Evolutionary conservation across 371 early-diverging fungal genomes (phyloP), one percentile per base, ranked within the genome.

Genomic region (Saksenaea vasiformis): DNA sequence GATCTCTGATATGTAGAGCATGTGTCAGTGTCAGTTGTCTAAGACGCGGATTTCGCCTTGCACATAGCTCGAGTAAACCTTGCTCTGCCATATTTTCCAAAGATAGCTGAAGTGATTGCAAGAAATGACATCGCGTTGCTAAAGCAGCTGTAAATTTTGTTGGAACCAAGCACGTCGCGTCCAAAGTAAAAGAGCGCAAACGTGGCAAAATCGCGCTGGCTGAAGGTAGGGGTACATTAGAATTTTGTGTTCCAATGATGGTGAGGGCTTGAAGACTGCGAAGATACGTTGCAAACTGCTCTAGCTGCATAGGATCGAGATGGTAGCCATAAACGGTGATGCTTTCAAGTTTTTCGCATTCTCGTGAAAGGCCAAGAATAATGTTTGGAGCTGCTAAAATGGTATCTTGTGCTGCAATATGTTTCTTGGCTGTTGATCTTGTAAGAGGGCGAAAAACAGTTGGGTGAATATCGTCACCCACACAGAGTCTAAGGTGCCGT

Each of bases 311-410:
- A 1, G 72, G 60, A 1, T 67, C 38, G 0, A 83, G 17, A 0
- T 59, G n/a, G 71, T 74, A 77, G 5, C 83, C 83, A 57, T 83
- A 83, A 13, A 78, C 68, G 5, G 67, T 64, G 1, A 80, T 26
- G 1, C 51, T 34, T 17, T 57, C 44, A 5, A 80, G 28, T 1
- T 73, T 72, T 27, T 82, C 80, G 56, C 83, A 82, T 0, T 56
- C 56, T 5, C 59, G 64, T 11, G 57, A 62, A 13, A 82, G 38
- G 14, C 43, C 10, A 1, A 61, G 26, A 1, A 75, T 70, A 9
- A 77, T 26, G 0, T 57, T n/a, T 0, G 70, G 66, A n/a, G 68
- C 54, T 5, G 66, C 47, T 0, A 83, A 62, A 1, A 56, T 47
- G 8, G 39, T 66, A 1, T 63, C 51, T 35, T 58, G 15, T 22